These are phyloP conservation scores for Penicillium sp. DNA, from an alignment of 2,329 filamentous ascomycete species.

Conservation along the genomic window DNA sequence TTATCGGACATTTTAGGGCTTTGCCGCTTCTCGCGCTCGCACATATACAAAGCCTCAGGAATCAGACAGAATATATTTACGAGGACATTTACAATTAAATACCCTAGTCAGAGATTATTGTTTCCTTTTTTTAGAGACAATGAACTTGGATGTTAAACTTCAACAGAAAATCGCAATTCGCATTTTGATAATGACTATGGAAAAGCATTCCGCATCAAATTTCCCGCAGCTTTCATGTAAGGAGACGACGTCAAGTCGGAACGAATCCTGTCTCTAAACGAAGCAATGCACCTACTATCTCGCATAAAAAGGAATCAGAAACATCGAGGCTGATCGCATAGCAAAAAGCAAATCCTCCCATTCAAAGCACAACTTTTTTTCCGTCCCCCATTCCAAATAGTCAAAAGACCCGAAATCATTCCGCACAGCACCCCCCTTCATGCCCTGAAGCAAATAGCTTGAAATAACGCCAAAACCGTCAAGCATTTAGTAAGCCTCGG, in stretches of 20 bases:
- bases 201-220: background rate
- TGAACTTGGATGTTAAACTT: background rate
- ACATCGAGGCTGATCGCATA: background rate
- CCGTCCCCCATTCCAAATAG: background rate
- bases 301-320: background rate
- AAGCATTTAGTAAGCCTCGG: background rate
- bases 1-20: too few relatives aligned
- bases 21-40: too few relatives aligned
- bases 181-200: background rate
- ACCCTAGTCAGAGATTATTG: too few relatives aligned
- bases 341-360: background rate
- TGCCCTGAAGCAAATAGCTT: background rate
- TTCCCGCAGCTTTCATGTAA: background rate
- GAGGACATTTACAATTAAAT: too few relatives aligned
- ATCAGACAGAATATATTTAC: too few relatives aligned
- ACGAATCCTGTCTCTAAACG: background rate
- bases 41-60: too few relatives aligned
- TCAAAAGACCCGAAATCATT: background rate
- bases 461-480: background rate
- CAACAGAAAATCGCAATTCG: background rate
- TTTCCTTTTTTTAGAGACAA: too few relatives aligned
- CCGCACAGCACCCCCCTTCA: background rate
- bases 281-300: background rate
- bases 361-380: background rate
- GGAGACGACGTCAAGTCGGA: background rate